A percentile compares a stretch with the other conserved stretches of the same genome.
phyloP scores from a whole-genome alignment of 352 stramenopile species.

The Globisporangium iwayamae region DNA sequence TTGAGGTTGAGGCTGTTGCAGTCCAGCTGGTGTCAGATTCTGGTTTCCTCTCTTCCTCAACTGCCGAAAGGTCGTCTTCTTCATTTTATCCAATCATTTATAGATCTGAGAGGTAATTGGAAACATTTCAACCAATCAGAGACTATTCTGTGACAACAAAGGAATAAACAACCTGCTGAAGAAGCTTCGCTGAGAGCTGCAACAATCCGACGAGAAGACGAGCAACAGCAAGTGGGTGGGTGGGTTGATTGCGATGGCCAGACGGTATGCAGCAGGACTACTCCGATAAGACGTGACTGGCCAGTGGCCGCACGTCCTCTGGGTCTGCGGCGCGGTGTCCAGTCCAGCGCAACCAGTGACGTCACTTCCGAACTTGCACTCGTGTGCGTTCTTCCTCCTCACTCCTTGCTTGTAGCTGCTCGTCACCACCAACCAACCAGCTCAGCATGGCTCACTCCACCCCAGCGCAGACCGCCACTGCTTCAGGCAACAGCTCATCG shows the following conservation, averaged over 20 bases:
- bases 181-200: neutral
- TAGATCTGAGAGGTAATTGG: neutral
- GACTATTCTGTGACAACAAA: neutral
- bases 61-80: slow-evolving; percentile 8
- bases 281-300: neutral
- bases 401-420: neutral
- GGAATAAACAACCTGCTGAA: neutral
- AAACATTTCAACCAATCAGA: neutral
- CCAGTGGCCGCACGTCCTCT: neutral
- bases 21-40: neutral
- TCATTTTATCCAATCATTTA: neutral
- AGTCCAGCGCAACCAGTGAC: neutral
- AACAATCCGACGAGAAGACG: neutral
- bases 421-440: neutral
- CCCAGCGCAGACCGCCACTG: slow-evolving; percentile 1
- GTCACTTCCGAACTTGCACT: slow-evolving; percentile 14
- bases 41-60: neutral
- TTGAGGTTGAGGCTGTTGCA: too few relatives aligned
- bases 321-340: neutral
- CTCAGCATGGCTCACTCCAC: slow-evolving; percentile 10
- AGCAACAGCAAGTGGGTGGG: neutral
- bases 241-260: neutral
- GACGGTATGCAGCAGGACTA: neutral
- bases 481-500: neutral
- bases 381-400: neutral